These are phyloP conservation scores for Pleurotus tuoliensis DNA, from an alignment of 768 basidiomycete genomes.

Conservation along the genomic window DNA sequence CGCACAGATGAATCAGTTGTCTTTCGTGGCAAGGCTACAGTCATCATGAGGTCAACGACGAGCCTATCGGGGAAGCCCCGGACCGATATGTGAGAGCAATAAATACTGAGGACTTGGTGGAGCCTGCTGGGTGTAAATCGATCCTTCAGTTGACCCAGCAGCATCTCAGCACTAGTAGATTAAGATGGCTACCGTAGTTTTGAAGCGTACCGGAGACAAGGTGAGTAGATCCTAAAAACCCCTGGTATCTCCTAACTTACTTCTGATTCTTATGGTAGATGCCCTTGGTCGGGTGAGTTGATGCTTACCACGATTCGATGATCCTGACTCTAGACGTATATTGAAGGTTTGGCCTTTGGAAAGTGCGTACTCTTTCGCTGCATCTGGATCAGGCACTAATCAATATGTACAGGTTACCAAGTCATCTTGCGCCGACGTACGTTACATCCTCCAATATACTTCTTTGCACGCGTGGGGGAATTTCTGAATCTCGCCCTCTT, in stretches of 20 bases:
- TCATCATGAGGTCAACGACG: background rate
- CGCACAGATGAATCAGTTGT: too few relatives aligned
- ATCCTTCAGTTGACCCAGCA: conserved; percentile 6
- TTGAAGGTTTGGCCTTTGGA: conserved; percentile 66
- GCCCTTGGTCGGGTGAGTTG: conserved; percentile 64
- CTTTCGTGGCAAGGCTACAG: background rate
- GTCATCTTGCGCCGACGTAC: conserved; percentile 55
- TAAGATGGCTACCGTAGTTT: conserved; percentile 45
- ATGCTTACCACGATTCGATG: background rate
- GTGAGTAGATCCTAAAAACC: conserved; percentile 22
- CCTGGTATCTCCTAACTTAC: background rate
- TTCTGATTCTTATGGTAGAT: conserved; percentile 37
- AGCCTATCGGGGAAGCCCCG: conserved; percentile 3
- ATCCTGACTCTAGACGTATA: conserved; percentile 9
- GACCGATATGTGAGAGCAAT: conserved; percentile 2
- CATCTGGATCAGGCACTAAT: conserved; percentile 26
- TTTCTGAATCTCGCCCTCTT: background rate
- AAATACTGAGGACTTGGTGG: background rate
- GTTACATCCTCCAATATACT: conserved; percentile 8
- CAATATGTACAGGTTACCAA: conserved; percentile 47
- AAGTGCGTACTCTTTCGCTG: conserved; percentile 32
- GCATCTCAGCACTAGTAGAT: conserved; percentile 5
- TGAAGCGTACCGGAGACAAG: conserved; percentile 62
- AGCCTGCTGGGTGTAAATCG: background rate
- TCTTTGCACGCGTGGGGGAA: background rate